These are phyloP conservation scores for Malbranchea zuffiana DNA, from an alignment of 2,329 filamentous ascomycete genomes.

Conservation along the genomic window DNA sequence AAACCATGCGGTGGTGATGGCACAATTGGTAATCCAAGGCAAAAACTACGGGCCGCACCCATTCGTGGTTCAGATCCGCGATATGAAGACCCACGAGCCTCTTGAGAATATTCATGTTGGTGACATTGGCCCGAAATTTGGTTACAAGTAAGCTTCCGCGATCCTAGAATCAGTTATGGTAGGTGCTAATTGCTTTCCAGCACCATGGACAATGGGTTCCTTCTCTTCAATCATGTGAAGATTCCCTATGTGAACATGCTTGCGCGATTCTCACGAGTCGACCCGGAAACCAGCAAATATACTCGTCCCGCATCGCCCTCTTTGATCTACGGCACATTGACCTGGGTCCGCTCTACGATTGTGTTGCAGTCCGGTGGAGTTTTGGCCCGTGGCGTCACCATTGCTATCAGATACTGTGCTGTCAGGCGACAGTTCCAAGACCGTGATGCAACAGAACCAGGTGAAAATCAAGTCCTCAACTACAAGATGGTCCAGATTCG, in stretches of 20 bases:
- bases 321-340: slow-evolving; percentile 64
- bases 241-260: slow-evolving; percentile 65
- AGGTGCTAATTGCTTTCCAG: slow-evolving; percentile 17
- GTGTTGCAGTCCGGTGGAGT: slow-evolving; percentile 62
- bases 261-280: slow-evolving; percentile 57
- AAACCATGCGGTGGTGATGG: slow-evolving; percentile 69
- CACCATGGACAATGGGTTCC: slow-evolving; percentile 73
- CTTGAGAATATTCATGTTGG: slow-evolving; percentile 62
- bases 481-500: slow-evolving; percentile 73
- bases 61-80: slow-evolving; percentile 64
- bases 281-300: slow-evolving; percentile 58
- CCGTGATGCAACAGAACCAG: slow-evolving; percentile 49
- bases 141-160: slow-evolving; percentile 47
- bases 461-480: slow-evolving; percentile 66
- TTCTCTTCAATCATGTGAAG: slow-evolving; percentile 66
- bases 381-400: slow-evolving; percentile 64
- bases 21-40: slow-evolving; percentile 58
- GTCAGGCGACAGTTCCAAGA: slow-evolving; percentile 71
- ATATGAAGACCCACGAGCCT: slow-evolving; percentile 58
- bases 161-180: background rate
- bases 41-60: slow-evolving; percentile 64
- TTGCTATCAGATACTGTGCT: slow-evolving; percentile 62
- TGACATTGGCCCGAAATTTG: slow-evolving; percentile 71
- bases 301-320: slow-evolving; percentile 54
- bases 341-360: slow-evolving; percentile 62